A percentile compares a stretch with the other conserved stretches of the same genome.
These are phyloP conservation scores for Coemansia sp. DNA, from an alignment of 192 early-diverging fungal genomes.

Conservation along the genomic window DNA sequence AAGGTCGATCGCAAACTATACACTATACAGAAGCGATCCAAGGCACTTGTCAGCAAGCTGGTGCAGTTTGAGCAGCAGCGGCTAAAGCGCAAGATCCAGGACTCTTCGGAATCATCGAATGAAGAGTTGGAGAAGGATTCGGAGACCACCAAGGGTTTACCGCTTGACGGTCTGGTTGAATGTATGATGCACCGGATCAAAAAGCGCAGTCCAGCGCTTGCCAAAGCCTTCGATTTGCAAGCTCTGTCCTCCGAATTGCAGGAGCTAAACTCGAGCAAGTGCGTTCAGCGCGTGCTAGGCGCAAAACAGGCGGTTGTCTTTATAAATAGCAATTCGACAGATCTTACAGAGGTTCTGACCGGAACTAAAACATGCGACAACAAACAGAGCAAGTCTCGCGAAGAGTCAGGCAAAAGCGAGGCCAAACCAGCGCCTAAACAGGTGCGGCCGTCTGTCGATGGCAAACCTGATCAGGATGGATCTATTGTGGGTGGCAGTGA, in stretches of 20 bases:
- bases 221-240: neutral
- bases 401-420: neutral
- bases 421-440: neutral
- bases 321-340: slow-evolving; percentile 8
- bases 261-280: slow-evolving; percentile 11
- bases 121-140: neutral
- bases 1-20: slow-evolving; percentile 11
- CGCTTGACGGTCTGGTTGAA: slow-evolving; percentile 10
- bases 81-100: slow-evolving; percentile 8
- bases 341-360: neutral
- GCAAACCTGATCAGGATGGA: neutral
- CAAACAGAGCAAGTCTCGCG: neutral
- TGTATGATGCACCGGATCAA: slow-evolving; percentile 15
- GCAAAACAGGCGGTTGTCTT: slow-evolving; percentile 9
- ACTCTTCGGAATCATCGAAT: neutral
- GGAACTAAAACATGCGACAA: neutral
- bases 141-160: slow-evolving; percentile 4
- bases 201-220: slow-evolving; percentile 7
- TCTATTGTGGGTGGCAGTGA: neutral
- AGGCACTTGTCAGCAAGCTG: slow-evolving; percentile 5
- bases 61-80: slow-evolving; percentile 15
- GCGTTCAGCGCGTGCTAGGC: slow-evolving; percentile 13
- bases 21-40: neutral
- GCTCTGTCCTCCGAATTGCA: neutral
- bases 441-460: neutral